Conservation (phyloP, 257 asterid genomes). For the Lycium barbarum region DNA sequence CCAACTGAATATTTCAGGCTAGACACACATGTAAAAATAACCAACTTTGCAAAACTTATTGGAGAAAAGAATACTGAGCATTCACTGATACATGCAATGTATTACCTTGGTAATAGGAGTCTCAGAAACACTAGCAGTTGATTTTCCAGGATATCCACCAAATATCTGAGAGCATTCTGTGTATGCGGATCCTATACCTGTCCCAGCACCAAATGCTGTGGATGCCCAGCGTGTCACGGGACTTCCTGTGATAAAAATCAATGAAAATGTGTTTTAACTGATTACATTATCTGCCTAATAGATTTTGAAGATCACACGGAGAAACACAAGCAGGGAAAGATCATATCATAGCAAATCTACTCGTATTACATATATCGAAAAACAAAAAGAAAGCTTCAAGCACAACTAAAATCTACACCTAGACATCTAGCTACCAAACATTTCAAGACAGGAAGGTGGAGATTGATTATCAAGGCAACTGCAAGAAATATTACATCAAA, state of each 20-base stretch:
- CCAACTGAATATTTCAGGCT: slow-evolving; percentile 3
- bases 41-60: not conserved
- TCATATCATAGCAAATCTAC: not conserved
- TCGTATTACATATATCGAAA: not conserved
- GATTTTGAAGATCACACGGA: not conserved
- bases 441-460: not conserved
- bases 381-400: not conserved
- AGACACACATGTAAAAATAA: not conserved
- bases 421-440: not conserved
- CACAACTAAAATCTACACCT: not conserved
- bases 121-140: slow-evolving; percentile 45
- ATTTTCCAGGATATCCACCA: slow-evolving; percentile 53
- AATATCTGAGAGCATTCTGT: slow-evolving; percentile 75
- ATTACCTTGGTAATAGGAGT: slow-evolving; percentile 59
- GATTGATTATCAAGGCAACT: not conserved
- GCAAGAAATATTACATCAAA: not conserved
- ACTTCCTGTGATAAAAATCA: slow-evolving; percentile 61
- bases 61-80: not conserved
- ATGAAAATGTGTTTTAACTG: not conserved
- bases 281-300: not conserved
- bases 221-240: slow-evolving; percentile 94
- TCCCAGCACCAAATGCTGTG: slow-evolving; percentile 84
- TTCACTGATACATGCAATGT: not conserved
- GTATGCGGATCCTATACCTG: slow-evolving; percentile 90
- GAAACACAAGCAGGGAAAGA: not conserved